Conservation (phyloP, 2,329 filamentous ascomycete genomes). For the Colletotrichum musicola region DNA sequence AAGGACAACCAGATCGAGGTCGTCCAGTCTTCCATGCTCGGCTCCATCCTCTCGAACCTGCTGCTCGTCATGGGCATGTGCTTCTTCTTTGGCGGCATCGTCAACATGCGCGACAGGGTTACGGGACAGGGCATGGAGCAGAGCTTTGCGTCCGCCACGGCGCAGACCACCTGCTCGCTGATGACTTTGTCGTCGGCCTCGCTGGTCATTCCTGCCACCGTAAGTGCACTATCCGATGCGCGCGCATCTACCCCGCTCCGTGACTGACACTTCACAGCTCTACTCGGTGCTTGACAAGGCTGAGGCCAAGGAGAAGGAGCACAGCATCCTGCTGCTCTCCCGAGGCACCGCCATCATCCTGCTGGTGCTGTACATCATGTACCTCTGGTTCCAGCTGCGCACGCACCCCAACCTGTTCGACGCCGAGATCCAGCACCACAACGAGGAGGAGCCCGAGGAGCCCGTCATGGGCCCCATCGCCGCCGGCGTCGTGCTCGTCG, state of each 20-base stretch:
- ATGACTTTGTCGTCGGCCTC: slow-evolving; percentile 83
- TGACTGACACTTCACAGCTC: slow-evolving; percentile 57
- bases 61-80: slow-evolving; percentile 88
- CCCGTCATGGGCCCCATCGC: slow-evolving; percentile 72
- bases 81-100: slow-evolving; percentile 80
- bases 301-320: slow-evolving; percentile 55
- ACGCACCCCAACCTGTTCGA: slow-evolving; percentile 82
- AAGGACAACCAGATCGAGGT: slow-evolving; percentile 89
- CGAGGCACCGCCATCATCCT: slow-evolving; percentile 83
- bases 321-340: slow-evolving; percentile 77
- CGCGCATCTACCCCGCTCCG: background rate
- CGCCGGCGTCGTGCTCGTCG: slow-evolving; percentile 74
- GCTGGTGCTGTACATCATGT: slow-evolving; percentile 79
- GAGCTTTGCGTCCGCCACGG: slow-evolving; percentile 79
- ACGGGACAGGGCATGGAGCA: slow-evolving; percentile 75
- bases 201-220: slow-evolving; percentile 81
- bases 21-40: slow-evolving; percentile 98
- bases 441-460: slow-evolving; percentile 55
- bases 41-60: slow-evolving; percentile 94
- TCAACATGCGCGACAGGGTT: slow-evolving; percentile 65
- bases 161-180: slow-evolving; percentile 80
- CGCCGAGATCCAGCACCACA: slow-evolving; percentile 54
- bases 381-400: slow-evolving; percentile 82
- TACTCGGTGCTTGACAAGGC: slow-evolving; percentile 72
- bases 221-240: slow-evolving; percentile 48